Evolutionary conservation across 176 grass and related monocot genomes (phyloP).

Genomic region (Pontederia paniculata): DNA sequence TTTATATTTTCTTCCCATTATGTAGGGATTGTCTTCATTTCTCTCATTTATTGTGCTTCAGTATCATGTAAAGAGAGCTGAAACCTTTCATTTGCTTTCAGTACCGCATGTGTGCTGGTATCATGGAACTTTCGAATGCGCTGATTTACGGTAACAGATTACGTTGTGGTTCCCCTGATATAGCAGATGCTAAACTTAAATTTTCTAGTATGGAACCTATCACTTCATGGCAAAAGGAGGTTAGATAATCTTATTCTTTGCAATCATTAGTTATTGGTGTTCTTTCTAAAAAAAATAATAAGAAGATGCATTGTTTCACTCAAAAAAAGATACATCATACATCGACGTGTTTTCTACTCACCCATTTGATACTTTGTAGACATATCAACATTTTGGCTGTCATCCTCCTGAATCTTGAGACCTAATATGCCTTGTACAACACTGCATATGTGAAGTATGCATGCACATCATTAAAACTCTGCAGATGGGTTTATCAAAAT

Average conservation of each 20-base stretch:
- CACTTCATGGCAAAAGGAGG: constrained; percentile 64
- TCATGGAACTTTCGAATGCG: constrained; percentile 87
- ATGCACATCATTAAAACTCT: no score
- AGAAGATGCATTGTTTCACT: no score
- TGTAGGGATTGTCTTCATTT: background rate
- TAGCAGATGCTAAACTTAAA: constrained; percentile 64
- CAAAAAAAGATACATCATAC: no score
- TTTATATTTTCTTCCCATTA: background rate
- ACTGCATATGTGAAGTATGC: no score
- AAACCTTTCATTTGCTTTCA: constrained; percentile 13
- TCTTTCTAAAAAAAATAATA: no score
- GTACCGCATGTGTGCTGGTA: constrained; percentile 95
- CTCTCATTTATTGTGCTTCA: background rate
- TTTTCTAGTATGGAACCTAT: constrained; percentile 41
- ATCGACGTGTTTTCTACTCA: no score
- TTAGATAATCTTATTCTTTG: constrained; percentile 6
- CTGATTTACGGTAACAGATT: constrained; percentile 84
- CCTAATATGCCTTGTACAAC: no score
- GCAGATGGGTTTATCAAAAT: no score
- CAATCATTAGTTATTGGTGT: no score
- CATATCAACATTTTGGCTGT: no score
- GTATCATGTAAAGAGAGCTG: background rate
- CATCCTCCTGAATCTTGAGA: no score
- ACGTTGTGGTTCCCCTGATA: constrained; percentile 69
- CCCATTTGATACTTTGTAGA: no score